phyloP scores from a whole-genome alignment of 2,329 filamentous ascomycete species.

The Dactylellina leptospora region DNA sequence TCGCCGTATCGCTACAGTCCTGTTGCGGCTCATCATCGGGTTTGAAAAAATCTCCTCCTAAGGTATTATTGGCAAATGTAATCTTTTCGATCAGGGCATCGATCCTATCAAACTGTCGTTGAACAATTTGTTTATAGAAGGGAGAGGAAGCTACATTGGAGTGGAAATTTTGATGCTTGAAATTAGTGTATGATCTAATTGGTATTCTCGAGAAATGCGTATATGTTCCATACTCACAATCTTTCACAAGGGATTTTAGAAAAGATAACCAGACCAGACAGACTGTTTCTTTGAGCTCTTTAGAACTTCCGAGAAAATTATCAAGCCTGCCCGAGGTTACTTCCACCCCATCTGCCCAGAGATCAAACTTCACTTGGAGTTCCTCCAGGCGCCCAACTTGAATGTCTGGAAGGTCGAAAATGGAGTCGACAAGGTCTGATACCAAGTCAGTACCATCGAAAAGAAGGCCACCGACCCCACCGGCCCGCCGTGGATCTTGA shows the following conservation, averaged over 20 bases:
- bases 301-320: background rate
- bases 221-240: background rate
- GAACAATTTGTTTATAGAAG: conserved; percentile 1
- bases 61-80: background rate
- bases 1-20: background rate
- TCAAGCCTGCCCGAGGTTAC: conserved; percentile 1
- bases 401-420: background rate
- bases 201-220: too few species aligned
- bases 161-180: background rate
- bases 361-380: conserved; percentile 11
- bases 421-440: background rate
- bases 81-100: conserved; percentile 6
- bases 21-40: background rate
- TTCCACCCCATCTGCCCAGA: conserved; percentile 17
- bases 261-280: conserved; percentile 10
- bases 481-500: too few species aligned
- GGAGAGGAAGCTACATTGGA: background rate
- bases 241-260: background rate
- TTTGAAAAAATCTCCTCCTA: too few species aligned
- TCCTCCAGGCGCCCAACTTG: background rate
- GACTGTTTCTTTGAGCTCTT: background rate
- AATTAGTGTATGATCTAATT: background rate
- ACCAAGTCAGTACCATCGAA: background rate
- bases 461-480: background rate
- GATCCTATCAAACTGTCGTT: background rate